Percentiles rank a stretch among this genome's conserved stretches.
These are phyloP conservation scores for Naegleria gruberi DNA, from an alignment of 208 protist species.

Conservation along the genomic window DNA sequence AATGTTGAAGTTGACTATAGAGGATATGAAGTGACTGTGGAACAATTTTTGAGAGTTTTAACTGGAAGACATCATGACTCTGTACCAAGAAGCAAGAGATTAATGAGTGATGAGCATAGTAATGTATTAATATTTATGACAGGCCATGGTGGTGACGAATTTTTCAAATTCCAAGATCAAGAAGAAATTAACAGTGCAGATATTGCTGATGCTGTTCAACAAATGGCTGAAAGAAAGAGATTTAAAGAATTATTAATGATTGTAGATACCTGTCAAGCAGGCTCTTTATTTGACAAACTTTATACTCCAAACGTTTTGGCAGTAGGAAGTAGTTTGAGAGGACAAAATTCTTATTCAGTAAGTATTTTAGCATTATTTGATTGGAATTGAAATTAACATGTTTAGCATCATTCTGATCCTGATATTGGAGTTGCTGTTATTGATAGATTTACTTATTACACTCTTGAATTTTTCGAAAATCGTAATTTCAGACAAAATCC, in stretches of 20 bases:
- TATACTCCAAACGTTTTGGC: slow-evolving; percentile 54
- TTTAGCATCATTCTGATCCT: slow-evolving; percentile 56
- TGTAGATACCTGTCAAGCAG: slow-evolving; percentile 91
- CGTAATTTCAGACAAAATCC: background rate
- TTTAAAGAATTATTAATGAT: slow-evolving; percentile 83
- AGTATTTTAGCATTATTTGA: background rate
- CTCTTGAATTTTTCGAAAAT: slow-evolving; percentile 52
- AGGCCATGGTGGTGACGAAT: slow-evolving; percentile 89
- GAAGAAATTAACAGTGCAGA: slow-evolving; percentile 74
- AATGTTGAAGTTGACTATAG: slow-evolving; percentile 91
- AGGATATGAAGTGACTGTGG: slow-evolving; percentile 89
- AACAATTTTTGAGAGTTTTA: slow-evolving; percentile 76
- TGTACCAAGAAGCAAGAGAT: slow-evolving; percentile 75
- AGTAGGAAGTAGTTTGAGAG: slow-evolving; percentile 45
- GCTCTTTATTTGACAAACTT: slow-evolving; percentile 69
- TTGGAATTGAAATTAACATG: background rate
- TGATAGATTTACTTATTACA: slow-evolving; percentile 79
- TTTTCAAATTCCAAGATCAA: slow-evolving; percentile 92
- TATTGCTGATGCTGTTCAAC: slow-evolving; percentile 84
- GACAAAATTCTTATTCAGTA: slow-evolving; percentile 68
- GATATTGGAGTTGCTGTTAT: slow-evolving; percentile 65
- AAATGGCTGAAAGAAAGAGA: slow-evolving; percentile 83
- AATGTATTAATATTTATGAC: slow-evolving; percentile 92
- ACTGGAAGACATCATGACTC: slow-evolving; percentile 34
- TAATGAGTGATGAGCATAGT: slow-evolving; percentile 79